These are phyloP conservation scores for Plasmodium vivax DNA, from an alignment of 169 alveolate species.

Conservation along the genomic window DNA sequence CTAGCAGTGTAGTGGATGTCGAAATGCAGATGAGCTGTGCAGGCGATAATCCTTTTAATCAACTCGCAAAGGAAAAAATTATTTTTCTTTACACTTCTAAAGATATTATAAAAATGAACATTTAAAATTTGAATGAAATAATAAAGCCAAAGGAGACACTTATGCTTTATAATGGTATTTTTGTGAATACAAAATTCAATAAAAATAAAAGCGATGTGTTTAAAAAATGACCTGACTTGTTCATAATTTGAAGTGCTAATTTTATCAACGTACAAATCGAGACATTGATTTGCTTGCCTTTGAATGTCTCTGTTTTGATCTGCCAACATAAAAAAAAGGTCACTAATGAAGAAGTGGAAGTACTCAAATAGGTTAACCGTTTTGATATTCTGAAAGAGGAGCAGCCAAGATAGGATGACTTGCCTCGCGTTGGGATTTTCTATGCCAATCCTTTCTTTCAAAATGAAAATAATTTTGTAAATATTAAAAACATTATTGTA, in stretches of 20 bases:
- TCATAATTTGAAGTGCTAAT: constrained; percentile 69
- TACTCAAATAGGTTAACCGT: constrained; percentile 63
- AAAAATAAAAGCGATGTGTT: constrained; percentile 48
- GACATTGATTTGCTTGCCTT: constrained; percentile 72
- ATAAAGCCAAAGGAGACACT: constrained; percentile 64
- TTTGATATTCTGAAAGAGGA: constrained; percentile 61
- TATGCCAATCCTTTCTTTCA: constrained; percentile 54
- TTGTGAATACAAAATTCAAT: constrained; percentile 23
- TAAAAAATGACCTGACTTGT: constrained; percentile 55
- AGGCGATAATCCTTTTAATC: constrained; percentile 38
- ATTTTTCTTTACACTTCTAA: constrained; percentile 22
- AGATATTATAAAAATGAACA: constrained; percentile 68
- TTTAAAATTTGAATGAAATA: constrained; percentile 69
- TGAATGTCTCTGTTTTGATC: constrained; percentile 70
- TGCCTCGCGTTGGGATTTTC: constrained; percentile 77
- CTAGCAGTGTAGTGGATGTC: constrained; percentile 72
- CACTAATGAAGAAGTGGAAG: constrained; percentile 60
- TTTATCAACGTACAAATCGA: constrained; percentile 61
- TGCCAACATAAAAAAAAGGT: constrained; percentile 53
- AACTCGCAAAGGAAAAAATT: constrained; percentile 17
- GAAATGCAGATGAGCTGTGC: constrained; percentile 44
- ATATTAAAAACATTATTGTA: constrained; percentile 72
- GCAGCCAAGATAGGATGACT: constrained; percentile 61
- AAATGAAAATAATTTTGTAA: constrained; percentile 50
- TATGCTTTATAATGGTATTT: constrained; percentile 64